Base-by-base conservation (phyloP, 208 protist genomes). In the Leishmania tropica region DNA sequence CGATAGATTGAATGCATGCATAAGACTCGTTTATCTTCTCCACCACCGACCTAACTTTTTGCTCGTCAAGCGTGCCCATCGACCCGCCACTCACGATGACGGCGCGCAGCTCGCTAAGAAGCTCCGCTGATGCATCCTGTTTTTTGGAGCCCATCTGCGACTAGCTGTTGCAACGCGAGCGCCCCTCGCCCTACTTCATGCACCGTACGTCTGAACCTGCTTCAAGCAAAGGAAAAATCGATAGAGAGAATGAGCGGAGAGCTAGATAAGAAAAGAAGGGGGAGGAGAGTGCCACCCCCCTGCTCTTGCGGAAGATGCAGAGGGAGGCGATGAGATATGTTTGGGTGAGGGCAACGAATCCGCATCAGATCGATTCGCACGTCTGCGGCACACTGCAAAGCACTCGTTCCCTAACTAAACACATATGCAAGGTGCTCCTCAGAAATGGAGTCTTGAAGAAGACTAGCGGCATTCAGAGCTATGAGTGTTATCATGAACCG, bases 91-190 rank as follows among this genome's bases (percentile, higher is more conserved):
- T 95, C 31, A 89, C 82, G n/a, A 95, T 89, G 37, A 96, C 85
- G n/a, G 94, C 93, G 7, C 88, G 85, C 65, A 97, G 80, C 79
- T 97, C 94, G 81, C 91, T 94, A 42, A 97, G 89, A 35, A 97
- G 86, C 83, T 97, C 93, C 51, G 86, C 83, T 2, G 94, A 90
- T 21, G 85, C 87, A 72, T 97, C 94, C 47, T 87, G 83, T 37
- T 73, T 81, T 31, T 87, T 85, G 0, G 81, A 40, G 2, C 78
- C 65, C 82, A 87, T 90, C 13, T 40, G 17, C 13, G 7, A 74
- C 21, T 53, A 53, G 45, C 47, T 28, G 3, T 8, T 74, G 70
- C n/a, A 21, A 37, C 28, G 21, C 1, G 40, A 35, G 10, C 28
- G 70, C 19, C 45, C 6, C 70, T 54, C n/a, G 8, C 45, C 28